These are phyloP conservation scores for Pseudogymnoascus sp. DNA, from an alignment of 2,329 filamentous ascomycete genomes.

Conservation along the genomic window DNA sequence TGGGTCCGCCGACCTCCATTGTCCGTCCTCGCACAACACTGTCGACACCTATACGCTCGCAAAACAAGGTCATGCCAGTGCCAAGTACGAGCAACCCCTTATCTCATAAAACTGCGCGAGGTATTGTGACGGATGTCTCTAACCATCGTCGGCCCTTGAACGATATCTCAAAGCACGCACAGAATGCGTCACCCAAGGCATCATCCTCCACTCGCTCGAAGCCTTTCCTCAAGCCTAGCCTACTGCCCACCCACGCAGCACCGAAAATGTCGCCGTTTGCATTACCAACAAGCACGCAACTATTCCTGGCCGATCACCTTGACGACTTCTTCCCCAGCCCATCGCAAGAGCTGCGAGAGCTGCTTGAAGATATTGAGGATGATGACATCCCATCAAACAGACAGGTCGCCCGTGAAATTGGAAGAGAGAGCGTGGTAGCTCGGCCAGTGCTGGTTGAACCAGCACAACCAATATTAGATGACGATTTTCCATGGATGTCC, in stretches of 20 bases:
- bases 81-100: background rate
- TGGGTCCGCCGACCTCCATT: background rate
- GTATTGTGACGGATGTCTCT: background rate
- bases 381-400: conserved; percentile 21
- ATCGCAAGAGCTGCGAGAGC: conserved; percentile 46
- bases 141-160: background rate
- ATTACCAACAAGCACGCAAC: conserved; percentile 39
- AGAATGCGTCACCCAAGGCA: background rate
- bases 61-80: background rate
- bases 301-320: conserved; percentile 40
- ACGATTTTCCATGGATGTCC: background rate
- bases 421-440: conserved; percentile 10
- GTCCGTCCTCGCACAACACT: background rate
- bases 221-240: background rate
- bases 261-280: background rate
- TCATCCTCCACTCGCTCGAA: background rate
- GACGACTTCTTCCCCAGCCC: conserved; percentile 49
- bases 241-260: conserved; percentile 11
- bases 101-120: background rate
- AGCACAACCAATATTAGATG: background rate
- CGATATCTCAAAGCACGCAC: background rate
- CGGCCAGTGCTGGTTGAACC: background rate
- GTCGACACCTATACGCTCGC: background rate
- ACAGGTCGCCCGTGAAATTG: conserved; percentile 19
- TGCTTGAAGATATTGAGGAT: conserved; percentile 32